Evolutionary conservation across 148 eudicot species (phyloP).

Genomic region (Agrostemma githago): DNA sequence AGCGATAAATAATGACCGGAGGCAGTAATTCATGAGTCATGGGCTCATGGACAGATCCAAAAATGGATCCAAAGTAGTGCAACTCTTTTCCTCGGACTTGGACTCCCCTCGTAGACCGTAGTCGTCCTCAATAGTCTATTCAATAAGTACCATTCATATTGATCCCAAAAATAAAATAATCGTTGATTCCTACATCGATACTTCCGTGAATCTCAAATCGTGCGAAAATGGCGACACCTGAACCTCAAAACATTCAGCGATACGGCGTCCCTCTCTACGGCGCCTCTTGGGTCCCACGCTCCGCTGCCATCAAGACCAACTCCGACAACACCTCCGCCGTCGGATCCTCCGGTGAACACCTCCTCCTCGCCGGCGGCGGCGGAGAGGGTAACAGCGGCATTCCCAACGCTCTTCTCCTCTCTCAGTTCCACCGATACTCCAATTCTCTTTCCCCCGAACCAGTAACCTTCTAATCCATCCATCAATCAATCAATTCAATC

Average conservation of each 20-base stretch:
- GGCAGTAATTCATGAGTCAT: no score
- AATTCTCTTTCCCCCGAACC: constrained; percentile 62
- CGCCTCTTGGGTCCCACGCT: constrained; percentile 62
- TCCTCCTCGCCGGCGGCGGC: constrained; percentile 76
- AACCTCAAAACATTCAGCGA: constrained; percentile 33
- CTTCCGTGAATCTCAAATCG: neutral
- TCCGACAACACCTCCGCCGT: constrained; percentile 6
- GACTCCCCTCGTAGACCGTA: no score
- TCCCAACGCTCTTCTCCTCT: constrained; percentile 59
- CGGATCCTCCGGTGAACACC: constrained; percentile 16
- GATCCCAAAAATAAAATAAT: no score
- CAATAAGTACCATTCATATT: no score
- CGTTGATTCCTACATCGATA: no score
- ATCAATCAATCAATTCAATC: neutral
- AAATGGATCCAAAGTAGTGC: no score
- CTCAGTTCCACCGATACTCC: constrained; percentile 46
- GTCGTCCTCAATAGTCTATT: no score
- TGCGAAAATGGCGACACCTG: neutral
- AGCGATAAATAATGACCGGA: no score
- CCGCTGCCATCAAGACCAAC: constrained; percentile 27
- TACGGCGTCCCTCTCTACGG: constrained; percentile 91
- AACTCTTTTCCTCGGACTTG: no score
- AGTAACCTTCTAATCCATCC: constrained; percentile 30
- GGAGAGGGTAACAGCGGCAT: constrained; percentile 85
- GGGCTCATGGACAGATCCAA: no score